A percentile compares a stretch with the other conserved stretches of the same genome.
Conservation (phyloP, 805 yeast genomes). For the Diddensiella santjacobensis region DNA sequence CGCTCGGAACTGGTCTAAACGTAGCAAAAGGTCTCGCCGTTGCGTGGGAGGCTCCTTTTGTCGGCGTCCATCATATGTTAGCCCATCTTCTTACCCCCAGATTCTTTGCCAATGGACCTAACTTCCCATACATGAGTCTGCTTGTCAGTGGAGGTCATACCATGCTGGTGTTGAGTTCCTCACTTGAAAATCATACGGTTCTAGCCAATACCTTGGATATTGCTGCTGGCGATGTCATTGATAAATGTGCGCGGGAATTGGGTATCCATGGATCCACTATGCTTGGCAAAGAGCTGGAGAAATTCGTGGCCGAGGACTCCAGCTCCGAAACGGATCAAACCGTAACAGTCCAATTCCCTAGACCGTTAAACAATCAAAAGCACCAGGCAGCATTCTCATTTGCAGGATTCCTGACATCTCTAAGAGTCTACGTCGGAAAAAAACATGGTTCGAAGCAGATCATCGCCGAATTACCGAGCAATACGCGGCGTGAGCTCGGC, state of each 20-base stretch:
- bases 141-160: slow-evolving; percentile 95
- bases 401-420: slow-evolving; percentile 64
- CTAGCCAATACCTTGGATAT: slow-evolving; percentile 75
- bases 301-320: slow-evolving; percentile 35
- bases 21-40: slow-evolving; percentile 79
- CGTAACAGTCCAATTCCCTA: slow-evolving; percentile 35
- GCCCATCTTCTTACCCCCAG: slow-evolving; percentile 80
- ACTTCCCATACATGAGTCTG: slow-evolving; percentile 68
- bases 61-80: slow-evolving; percentile 96
- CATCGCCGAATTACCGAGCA: neutral
- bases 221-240: slow-evolving; percentile 91
- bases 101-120: slow-evolving; percentile 51
- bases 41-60: slow-evolving; percentile 71
- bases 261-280: slow-evolving; percentile 71
- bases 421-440: slow-evolving; percentile 35
- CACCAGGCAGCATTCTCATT: slow-evolving; percentile 62
- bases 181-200: slow-evolving; percentile 64
- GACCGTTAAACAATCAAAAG: slow-evolving; percentile 50
- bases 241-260: slow-evolving; percentile 83
- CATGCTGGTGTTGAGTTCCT: slow-evolving; percentile 65
- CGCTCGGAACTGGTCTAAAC: slow-evolving; percentile 76
- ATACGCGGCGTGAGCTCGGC: slow-evolving; percentile 20
- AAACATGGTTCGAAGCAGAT: slow-evolving; percentile 16
- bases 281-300: slow-evolving; percentile 82
- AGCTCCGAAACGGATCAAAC: slow-evolving; percentile 17